Evolutionary conservation across 768 basidiomycete genomes (phyloP), one percentile per base, ranked within the genome.

Genomic region (Wakefieldia striispora): DNA sequence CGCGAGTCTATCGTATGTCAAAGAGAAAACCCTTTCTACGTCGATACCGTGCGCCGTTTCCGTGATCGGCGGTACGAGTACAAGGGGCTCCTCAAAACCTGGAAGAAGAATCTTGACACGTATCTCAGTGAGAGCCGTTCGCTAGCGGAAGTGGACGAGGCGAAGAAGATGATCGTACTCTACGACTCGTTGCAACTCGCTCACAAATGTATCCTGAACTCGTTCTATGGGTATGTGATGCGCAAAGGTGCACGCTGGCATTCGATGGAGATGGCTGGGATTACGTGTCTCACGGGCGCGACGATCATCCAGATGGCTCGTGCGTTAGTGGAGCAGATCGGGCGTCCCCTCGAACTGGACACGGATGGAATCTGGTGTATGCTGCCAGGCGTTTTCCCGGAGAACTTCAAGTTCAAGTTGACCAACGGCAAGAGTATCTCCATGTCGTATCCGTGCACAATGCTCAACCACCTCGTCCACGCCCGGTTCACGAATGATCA

Each of bases 331-430:
- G 97, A 99, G 60, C 92, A 97, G 70, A 94, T 99, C 47, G 97
- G 97, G 3, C 84, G 97, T 8, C 97, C 97, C 1, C 82, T 99
- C 44, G 97, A 99, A 64, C 72, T 99, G 57, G 97, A 99, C 67
- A 99, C 97, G 13, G 97, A 99, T 70, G 95, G 97, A 55, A 99
- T 99, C 56, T 98, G 97, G 97, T 99, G 97, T 71, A 99, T 99
- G 97, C 83, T 98, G 20, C 97, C 97, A 4, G 93, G 91, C 3
- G 82, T 93, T 12, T 99, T 99, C 69, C 97, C 97, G 3, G 97
- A 98, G 71, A 91, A 97, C 70, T 98, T 97, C 83, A 86, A 85
- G 67, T 97, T 98, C 78, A 85, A 94, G 64, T 78, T 97, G 51
- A 74, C 75, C 39, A 86, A 80, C 59, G 95, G 97, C 50, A 97